These are phyloP conservation scores for Boletus coccyginus DNA, from an alignment of 768 basidiomycete genomes.

Conservation along the genomic window DNA sequence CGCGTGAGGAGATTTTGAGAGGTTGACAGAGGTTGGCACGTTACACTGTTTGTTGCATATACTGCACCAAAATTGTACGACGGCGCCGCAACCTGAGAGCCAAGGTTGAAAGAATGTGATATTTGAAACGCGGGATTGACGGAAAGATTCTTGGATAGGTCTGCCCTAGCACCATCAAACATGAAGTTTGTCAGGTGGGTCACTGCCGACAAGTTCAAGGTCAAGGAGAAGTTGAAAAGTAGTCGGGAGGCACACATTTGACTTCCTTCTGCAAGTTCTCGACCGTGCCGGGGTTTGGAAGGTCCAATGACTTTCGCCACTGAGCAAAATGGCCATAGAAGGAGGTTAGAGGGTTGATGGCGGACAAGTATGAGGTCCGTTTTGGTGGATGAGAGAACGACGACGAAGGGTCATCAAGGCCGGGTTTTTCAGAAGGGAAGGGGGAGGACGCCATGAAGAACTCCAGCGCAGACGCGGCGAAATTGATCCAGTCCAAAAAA, in stretches of 20 bases:
- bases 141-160: constrained; percentile 91
- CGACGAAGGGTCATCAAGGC: constrained; percentile 37
- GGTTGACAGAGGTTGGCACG: constrained; percentile 4
- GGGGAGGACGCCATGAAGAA: constrained; percentile 46
- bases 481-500: constrained; percentile 35
- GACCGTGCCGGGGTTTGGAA: constrained; percentile 89
- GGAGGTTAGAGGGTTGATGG: constrained; percentile 56
- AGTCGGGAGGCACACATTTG: constrained; percentile 56
- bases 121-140: constrained; percentile 97
- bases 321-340: constrained; percentile 70
- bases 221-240: constrained; percentile 1
- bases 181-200: constrained; percentile 92
- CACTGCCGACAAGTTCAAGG: constrained; percentile 41
- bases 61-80: constrained; percentile 95
- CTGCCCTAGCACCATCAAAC: constrained; percentile 96
- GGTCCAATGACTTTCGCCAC: constrained; percentile 78
- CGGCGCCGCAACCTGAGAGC: constrained; percentile 77
- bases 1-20: constrained; percentile 22
- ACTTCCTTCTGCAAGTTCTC: constrained; percentile 94
- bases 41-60: constrained; percentile 80
- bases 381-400: constrained; percentile 35
- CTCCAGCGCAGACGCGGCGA: constrained; percentile 5
- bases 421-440: constrained; percentile 39
- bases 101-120: constrained; percentile 92
- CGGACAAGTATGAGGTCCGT: constrained; percentile 35